These are phyloP conservation scores for Medakamo hakoo DNA, from an alignment of 139 green algal genomes.

Conservation along the genomic window DNA sequence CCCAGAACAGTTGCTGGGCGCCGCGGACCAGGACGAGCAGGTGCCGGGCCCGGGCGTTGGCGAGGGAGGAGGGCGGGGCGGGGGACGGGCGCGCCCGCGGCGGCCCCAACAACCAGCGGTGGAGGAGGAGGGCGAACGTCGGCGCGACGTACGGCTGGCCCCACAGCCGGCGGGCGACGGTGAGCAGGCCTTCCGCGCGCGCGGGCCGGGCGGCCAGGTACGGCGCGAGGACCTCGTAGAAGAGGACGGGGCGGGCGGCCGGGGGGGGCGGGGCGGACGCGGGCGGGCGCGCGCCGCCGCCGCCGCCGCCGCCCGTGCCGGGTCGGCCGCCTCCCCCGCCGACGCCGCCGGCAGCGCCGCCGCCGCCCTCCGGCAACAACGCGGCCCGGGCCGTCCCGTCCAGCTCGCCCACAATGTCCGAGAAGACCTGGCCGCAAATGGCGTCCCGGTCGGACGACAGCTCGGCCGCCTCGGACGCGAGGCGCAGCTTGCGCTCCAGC, in stretches of 20 bases:
- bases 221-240: conserved; percentile 51
- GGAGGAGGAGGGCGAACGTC: conserved; percentile 56
- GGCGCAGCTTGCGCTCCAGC: conserved; percentile 40
- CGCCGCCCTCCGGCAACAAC: background rate
- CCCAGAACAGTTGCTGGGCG: conserved; percentile 55
- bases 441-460: conserved; percentile 60
- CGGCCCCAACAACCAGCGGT: conserved; percentile 53
- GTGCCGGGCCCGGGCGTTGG: conserved; percentile 51
- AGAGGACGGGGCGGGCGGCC: conserved; percentile 4
- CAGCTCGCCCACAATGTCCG: conserved; percentile 53
- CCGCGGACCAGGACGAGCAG: conserved; percentile 53
- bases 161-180: conserved; percentile 53
- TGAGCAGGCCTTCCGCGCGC: conserved; percentile 35
- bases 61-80: too few species aligned
- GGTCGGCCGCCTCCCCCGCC: conserved; percentile 10
- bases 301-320: conserved; percentile 15
- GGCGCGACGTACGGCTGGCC: conserved; percentile 46
- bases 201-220: conserved; percentile 32
- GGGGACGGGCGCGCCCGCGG: too few species aligned
- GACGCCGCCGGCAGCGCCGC: background rate
- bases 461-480: conserved; percentile 44
- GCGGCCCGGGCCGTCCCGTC: conserved; percentile 29
- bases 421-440: conserved; percentile 60
- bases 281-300: too few species aligned
- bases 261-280: background rate